These are phyloP conservation scores for Panicum miliaceum DNA, from an alignment of 176 grass and related monocot genomes.

Conservation along the genomic window DNA sequence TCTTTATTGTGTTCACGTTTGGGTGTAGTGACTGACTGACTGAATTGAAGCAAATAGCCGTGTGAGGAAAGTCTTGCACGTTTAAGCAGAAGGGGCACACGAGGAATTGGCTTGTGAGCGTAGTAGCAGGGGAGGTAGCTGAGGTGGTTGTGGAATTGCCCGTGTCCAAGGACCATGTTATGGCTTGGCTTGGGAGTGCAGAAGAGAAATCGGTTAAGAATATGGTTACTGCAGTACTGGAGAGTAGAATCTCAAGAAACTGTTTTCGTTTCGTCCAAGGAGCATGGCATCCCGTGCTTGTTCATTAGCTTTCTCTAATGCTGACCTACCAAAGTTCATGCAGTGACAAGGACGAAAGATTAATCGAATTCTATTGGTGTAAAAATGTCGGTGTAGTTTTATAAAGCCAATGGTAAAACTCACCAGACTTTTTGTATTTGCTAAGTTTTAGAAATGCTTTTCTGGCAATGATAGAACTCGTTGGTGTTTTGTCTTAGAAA, in stretches of 20 bases:
- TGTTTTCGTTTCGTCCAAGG: slow-evolving; percentile 27
- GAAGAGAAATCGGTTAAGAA: slow-evolving; percentile 35
- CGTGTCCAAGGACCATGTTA: not conserved
- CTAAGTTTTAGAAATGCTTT: too few relatives aligned
- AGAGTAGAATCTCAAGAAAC: slow-evolving; percentile 23
- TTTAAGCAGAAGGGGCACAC: not conserved
- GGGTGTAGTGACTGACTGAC: slow-evolving; percentile 37
- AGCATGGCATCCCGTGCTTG: not conserved
- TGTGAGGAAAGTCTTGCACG: slow-evolving; percentile 43
- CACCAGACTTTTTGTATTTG: too few relatives aligned
- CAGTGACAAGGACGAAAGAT: not conserved
- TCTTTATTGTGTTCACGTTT: not conserved
- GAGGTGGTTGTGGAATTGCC: slow-evolving; percentile 52
- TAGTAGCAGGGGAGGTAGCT: slow-evolving; percentile 31
- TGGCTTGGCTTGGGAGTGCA: slow-evolving; percentile 18
- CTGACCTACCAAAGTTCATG: not conserved
- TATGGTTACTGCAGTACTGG: not conserved
- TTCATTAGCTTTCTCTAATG: not conserved
- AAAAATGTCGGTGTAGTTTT: too few relatives aligned
- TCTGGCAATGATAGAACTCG: too few relatives aligned
- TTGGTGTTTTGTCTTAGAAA: too few relatives aligned
- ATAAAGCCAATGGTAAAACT: too few relatives aligned
- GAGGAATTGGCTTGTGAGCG: slow-evolving; percentile 11
- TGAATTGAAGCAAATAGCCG: slow-evolving; percentile 33
- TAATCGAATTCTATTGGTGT: too few relatives aligned